Evolutionary conservation across 768 basidiomycete species (phyloP).

Genomic region (Pseudohyphozyma bogoriensis): DNA sequence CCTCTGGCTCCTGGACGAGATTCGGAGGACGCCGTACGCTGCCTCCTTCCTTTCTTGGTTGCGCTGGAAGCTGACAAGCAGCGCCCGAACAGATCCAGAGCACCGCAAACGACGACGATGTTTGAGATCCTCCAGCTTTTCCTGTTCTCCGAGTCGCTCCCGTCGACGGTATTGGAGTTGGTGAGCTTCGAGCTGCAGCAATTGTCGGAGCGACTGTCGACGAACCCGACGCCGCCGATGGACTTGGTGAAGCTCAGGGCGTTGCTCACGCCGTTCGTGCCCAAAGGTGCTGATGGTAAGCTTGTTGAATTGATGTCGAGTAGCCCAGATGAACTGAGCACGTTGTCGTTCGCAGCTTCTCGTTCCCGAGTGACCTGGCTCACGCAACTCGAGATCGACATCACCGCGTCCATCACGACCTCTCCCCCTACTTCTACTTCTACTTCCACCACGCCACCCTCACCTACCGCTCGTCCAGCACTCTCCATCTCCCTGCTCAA

Average conservation of each 20-base stretch:
- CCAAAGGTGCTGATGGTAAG: neutral
- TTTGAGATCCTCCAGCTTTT: slow-evolving; percentile 21
- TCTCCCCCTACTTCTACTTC: neutral
- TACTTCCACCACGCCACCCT: neutral
- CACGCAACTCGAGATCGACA: too few species aligned
- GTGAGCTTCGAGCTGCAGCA: neutral
- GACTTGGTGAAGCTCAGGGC: neutral
- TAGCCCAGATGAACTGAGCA: neutral
- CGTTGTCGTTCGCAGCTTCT: neutral
- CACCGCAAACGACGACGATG: slow-evolving; percentile 13
- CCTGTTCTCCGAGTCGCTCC: slow-evolving; percentile 14
- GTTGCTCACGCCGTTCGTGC: neutral
- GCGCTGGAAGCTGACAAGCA: neutral
- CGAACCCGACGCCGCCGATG: neutral
- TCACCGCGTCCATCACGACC: neutral
- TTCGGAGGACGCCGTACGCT: slow-evolving; percentile 34
- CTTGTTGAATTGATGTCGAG: neutral
- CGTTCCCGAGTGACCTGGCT: neutral
- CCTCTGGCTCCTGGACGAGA: slow-evolving; percentile 37
- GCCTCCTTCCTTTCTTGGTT: neutral
- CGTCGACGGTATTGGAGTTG: slow-evolving; percentile 13
- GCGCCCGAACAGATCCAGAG: neutral
- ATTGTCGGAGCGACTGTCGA: neutral
- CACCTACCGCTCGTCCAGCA: neutral
- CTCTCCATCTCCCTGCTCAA: neutral